These are phyloP conservation scores for Pisolithus tinctorius DNA, from an alignment of 768 basidiomycete species.

Conservation along the genomic window DNA sequence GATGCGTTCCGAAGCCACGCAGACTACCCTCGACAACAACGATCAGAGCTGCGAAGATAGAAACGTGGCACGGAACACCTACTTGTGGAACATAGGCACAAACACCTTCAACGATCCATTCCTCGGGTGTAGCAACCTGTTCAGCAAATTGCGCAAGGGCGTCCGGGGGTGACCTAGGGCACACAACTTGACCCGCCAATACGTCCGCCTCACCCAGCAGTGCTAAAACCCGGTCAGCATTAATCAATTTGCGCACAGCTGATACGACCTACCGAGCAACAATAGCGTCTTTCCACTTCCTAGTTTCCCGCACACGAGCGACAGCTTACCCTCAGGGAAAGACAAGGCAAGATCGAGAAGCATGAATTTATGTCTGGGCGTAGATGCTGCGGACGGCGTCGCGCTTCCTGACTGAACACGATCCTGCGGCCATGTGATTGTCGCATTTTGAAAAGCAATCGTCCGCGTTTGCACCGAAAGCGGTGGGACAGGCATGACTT, in stretches of 20 bases:
- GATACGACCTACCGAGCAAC: slow-evolving; percentile 44
- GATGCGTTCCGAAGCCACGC: slow-evolving; percentile 74
- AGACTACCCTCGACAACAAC: slow-evolving; percentile 20
- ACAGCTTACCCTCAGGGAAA: slow-evolving; percentile 75
- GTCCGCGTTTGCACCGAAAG: slow-evolving; percentile 48
- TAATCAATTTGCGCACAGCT: background rate
- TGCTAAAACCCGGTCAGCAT: slow-evolving; percentile 29
- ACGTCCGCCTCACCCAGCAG: slow-evolving; percentile 87
- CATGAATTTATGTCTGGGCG: slow-evolving; percentile 74
- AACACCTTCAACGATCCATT: slow-evolving; percentile 69
- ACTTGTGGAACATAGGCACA: slow-evolving; percentile 83
- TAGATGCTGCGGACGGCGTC: slow-evolving; percentile 53
- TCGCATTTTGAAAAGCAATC: slow-evolving; percentile 77
- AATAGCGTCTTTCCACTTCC: slow-evolving; percentile 87
- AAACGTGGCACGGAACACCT: slow-evolving; percentile 5
- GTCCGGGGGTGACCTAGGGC: slow-evolving; percentile 77
- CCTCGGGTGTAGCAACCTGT: slow-evolving; percentile 35
- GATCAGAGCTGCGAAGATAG: background rate
- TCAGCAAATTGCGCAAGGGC: slow-evolving; percentile 53
- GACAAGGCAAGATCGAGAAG: slow-evolving; percentile 71
- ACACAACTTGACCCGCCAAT: slow-evolving; percentile 66
- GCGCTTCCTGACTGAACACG: slow-evolving; percentile 39
- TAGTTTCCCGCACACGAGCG: slow-evolving; percentile 82
- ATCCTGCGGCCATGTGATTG: slow-evolving; percentile 87
- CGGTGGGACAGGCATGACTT: slow-evolving; percentile 60